These are phyloP conservation scores for Cephalotrichum gorgonifer DNA, from an alignment of 2,329 filamentous ascomycete genomes.

Conservation along the genomic window DNA sequence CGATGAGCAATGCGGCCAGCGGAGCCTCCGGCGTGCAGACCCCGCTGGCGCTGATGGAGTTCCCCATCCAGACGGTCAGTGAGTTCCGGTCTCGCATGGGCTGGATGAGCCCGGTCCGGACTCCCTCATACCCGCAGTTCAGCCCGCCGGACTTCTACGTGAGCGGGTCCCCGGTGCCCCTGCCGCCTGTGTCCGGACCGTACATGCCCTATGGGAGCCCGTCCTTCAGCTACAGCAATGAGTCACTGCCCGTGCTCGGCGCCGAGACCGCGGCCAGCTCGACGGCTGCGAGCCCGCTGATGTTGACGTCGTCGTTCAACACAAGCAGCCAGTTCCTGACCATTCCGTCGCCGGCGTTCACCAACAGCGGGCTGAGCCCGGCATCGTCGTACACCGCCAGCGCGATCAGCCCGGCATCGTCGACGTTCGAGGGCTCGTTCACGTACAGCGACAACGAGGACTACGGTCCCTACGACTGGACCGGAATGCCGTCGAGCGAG, in stretches of 20 bases:
- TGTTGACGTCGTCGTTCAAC: constrained; percentile 42
- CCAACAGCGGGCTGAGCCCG: constrained; percentile 46
- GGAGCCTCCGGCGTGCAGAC: constrained; percentile 44
- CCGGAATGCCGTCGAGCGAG: constrained; percentile 29
- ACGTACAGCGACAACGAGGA: constrained; percentile 55
- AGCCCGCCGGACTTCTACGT: constrained; percentile 43
- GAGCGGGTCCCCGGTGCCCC: constrained; percentile 27
- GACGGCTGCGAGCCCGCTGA: constrained; percentile 25
- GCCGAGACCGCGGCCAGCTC: constrained; percentile 39
- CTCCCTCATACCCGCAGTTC: constrained; percentile 52
- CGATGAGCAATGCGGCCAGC: constrained; percentile 51
- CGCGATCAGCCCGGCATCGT: constrained; percentile 52
- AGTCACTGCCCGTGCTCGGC: constrained; percentile 47
- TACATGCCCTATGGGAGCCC: constrained; percentile 47
- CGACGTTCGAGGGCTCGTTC: constrained; percentile 51
- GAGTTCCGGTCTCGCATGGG: constrained; percentile 62
- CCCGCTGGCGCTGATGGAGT: constrained; percentile 59
- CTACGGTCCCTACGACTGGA: constrained; percentile 37
- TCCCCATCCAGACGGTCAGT: constrained; percentile 57
- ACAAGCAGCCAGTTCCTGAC: constrained; percentile 46
- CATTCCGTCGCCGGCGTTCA: constrained; percentile 52
- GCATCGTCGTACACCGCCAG: constrained; percentile 45
- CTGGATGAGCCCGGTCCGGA: constrained; percentile 50
- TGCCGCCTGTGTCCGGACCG: constrained; percentile 27
- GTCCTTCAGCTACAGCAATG: constrained; percentile 53